These are phyloP conservation scores for Phoma sp. DNA, from an alignment of 2,329 filamentous ascomycete genomes.

Conservation along the genomic window DNA sequence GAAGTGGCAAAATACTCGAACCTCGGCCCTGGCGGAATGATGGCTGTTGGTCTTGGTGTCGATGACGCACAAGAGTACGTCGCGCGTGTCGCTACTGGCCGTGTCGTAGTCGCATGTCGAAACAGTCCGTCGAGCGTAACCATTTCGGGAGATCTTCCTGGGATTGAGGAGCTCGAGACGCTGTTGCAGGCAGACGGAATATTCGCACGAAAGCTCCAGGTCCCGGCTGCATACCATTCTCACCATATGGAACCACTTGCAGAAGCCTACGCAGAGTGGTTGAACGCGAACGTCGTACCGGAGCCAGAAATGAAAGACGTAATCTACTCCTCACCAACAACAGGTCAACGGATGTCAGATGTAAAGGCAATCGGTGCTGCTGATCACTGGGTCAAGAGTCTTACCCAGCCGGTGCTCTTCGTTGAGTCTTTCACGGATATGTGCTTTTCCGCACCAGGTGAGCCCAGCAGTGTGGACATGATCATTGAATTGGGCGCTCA, in stretches of 20 bases:
- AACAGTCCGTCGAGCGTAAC: slow-evolving; percentile 53
- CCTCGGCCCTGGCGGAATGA: slow-evolving; percentile 4
- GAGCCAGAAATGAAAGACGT: slow-evolving; percentile 2
- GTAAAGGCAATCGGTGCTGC: slow-evolving; percentile 3
- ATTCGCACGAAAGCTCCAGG: slow-evolving; percentile 50
- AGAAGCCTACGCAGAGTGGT: slow-evolving; percentile 11
- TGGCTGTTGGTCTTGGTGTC: slow-evolving; percentile 30
- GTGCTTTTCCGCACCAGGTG: neutral
- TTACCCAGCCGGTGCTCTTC: slow-evolving; percentile 8
- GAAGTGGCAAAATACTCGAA: slow-evolving; percentile 15
- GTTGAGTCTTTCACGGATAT: slow-evolving; percentile 5
- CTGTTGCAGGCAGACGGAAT: slow-evolving; percentile 43
- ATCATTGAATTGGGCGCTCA: slow-evolving; percentile 14
- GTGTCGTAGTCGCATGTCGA: slow-evolving; percentile 22
- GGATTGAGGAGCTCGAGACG: slow-evolving; percentile 43
- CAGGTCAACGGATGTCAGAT: neutral
- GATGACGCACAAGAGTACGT: neutral
- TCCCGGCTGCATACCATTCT: slow-evolving; percentile 55
- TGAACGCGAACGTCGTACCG: neutral
- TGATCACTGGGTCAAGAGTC: slow-evolving; percentile 8
- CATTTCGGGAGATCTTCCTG: slow-evolving; percentile 51
- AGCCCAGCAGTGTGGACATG: slow-evolving; percentile 3
- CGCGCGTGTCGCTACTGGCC: neutral
- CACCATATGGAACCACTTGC: slow-evolving; percentile 47
- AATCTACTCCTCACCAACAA: slow-evolving; percentile 2